Conservation (phyloP, 495 filamentous ascomycete genomes). For the Talaromyces thailandensis region DNA sequence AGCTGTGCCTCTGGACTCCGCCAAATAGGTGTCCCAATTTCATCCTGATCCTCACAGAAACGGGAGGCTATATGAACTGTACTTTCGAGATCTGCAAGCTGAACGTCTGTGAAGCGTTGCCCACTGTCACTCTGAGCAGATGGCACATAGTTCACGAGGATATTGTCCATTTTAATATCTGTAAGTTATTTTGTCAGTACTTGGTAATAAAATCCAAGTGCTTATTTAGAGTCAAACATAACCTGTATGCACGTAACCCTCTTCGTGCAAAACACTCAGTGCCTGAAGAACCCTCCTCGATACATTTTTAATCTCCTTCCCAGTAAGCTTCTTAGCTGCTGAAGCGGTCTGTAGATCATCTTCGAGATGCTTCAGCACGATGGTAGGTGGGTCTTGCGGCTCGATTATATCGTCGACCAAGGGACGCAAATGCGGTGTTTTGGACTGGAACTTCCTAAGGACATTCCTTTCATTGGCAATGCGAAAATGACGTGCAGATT, state of each 20-base stretch:
- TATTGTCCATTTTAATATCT: constrained; percentile 34
- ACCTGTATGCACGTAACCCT: constrained; percentile 32
- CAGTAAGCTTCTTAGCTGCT: constrained; percentile 21
- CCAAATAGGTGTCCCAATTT: constrained; percentile 24
- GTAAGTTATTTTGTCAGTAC: neutral
- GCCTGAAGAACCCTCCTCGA: constrained; percentile 26
- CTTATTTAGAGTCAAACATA: neutral
- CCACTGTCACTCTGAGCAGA: neutral
- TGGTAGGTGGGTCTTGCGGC: constrained; percentile 26
- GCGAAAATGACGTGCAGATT: constrained; percentile 26
- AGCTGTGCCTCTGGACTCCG: constrained; percentile 26
- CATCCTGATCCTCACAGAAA: constrained; percentile 24
- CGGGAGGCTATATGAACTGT: constrained; percentile 19
- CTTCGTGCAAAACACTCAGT: constrained; percentile 26
- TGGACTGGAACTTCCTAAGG: constrained; percentile 27
- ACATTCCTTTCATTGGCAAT: constrained; percentile 35
- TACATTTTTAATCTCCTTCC: constrained; percentile 32
- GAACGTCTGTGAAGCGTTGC: constrained; percentile 25
- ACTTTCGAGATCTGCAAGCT: constrained; percentile 28
- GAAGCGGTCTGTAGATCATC: constrained; percentile 24
- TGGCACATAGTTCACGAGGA: constrained; percentile 28
- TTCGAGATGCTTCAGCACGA: constrained; percentile 34
- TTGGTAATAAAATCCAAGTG: neutral
- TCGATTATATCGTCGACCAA: constrained; percentile 32
- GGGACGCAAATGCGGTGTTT: constrained; percentile 20